Evolutionary conservation across 768 basidiomycete species (phyloP), one percentile per base, ranked within the genome.

Genomic region (Termitomyces sp.): DNA sequence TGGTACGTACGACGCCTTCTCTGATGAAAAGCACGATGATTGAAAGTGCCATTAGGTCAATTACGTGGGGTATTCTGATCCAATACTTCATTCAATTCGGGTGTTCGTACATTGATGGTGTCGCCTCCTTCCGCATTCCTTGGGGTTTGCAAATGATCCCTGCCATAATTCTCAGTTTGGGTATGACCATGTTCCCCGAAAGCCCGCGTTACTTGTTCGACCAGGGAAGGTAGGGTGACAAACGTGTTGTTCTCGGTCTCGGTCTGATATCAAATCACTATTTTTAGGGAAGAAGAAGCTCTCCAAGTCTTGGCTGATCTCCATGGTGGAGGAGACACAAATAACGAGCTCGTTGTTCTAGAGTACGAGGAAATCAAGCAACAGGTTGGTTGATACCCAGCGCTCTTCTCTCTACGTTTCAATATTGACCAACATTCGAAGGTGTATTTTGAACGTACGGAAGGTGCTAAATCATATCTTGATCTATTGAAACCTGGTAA

Each of bases 71-170:
- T 73, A 89, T 89, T 68, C 76, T 88, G 65, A 72, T 91, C 48
- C 89, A 89, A 63, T 86, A 91, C 74, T 89, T 89, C 71, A 80
- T 89, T 63, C 84, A 89, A 65, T 89, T 89, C 62, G 88, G 88
- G 9, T 88, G 86, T 70, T 90, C 87, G 8, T 87, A 87, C 70
- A 87, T 91, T 70, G 73, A 86, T 20, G 86, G 88, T 37, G 77
- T 71, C 12, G 87, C 88, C 0, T 89, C 88, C 0, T 92, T 91
- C 82, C 86, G 89, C 31, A 87, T 92, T 65, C 90, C 89, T 10
- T 90, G 88, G 88, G 87, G 86, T 59, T 73, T 92, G 32, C 91
- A 92, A 70, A 81, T 88, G 78, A 90, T 93, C 56, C 90, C 90
- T 29, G 91, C 87, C 7, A 80, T 90, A 60, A 59, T 93, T 11